Percentiles rank a stretch among this genome's conserved stretches.
phyloP scores from a whole-genome alignment of 345 rosid genomes.

The Citropsis articulata region DNA sequence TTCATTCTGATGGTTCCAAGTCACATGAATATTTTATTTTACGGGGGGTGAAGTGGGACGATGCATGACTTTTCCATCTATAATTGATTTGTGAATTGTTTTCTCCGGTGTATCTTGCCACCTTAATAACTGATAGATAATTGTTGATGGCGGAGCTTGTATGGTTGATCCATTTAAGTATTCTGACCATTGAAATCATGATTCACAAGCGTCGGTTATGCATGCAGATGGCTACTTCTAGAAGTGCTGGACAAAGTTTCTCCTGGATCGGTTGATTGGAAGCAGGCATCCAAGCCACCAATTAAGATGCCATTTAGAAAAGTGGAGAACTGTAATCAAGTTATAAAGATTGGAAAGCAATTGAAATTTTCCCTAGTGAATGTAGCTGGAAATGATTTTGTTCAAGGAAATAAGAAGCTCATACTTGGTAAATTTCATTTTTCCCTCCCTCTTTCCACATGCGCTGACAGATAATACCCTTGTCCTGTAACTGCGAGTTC shows the following conservation, averaged over 20 bases:
- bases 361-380: constrained; percentile 80
- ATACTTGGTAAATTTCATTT: constrained; percentile 59
- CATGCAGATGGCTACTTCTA: constrained; percentile 77
- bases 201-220: neutral
- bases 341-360: constrained; percentile 69
- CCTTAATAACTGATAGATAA: neutral
- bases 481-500: neutral
- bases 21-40: neutral
- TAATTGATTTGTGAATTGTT: neutral
- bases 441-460: neutral
- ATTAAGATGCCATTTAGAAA: constrained; percentile 94
- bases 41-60: neutral
- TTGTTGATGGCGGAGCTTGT: neutral
- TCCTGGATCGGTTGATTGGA: constrained; percentile 90
- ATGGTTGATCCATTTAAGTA: neutral
- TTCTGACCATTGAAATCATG: constrained; percentile 1
- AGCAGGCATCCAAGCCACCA: constrained; percentile 87
- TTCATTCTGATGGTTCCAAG: neutral
- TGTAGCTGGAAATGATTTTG: constrained; percentile 88
- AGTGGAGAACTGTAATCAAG: constrained; percentile 97
- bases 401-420: constrained; percentile 95
- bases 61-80: neutral
- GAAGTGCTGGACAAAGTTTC: constrained; percentile 89
- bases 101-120: neutral
- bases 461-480: neutral